phyloP scores from a whole-genome alignment of 768 basidiomycete species.

The Lentinus tigrinus region DNA sequence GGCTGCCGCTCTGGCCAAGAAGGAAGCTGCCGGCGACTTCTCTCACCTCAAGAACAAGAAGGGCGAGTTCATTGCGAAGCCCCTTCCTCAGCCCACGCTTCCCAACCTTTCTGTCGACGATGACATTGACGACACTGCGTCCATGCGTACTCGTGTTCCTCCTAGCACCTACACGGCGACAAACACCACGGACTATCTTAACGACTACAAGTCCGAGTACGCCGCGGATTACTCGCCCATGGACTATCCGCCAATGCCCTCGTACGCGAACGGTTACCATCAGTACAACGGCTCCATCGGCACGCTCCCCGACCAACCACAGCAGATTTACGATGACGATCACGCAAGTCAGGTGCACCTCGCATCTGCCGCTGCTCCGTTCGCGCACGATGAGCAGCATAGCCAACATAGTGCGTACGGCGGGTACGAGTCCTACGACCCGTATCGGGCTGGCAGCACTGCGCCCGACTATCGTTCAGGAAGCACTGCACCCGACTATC shows the following conservation, averaged over 20 bases:
- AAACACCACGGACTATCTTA: conserved; percentile 42
- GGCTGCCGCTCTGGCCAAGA: conserved; percentile 79
- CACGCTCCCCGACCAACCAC: conserved; percentile 55
- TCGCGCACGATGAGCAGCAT: conserved; percentile 34
- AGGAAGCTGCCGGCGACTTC: conserved; percentile 88
- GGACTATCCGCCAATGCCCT: conserved; percentile 73
- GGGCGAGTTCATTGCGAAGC: conserved; percentile 76
- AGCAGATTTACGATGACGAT: conserved; percentile 61
- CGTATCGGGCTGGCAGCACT: conserved; percentile 8
- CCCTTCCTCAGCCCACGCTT: conserved; percentile 90
- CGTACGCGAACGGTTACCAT: conserved; percentile 62
- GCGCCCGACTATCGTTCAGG: conserved; percentile 7
- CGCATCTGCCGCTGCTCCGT: conserved; percentile 55
- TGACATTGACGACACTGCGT: conserved; percentile 54
- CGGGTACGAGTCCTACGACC: conserved; percentile 16
- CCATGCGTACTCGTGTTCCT: conserved; percentile 55
- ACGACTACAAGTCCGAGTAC: conserved; percentile 43
- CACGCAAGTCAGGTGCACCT: conserved; percentile 65
- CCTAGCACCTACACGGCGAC: conserved; percentile 46
- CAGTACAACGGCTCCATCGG: conserved; percentile 61
- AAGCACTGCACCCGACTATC: conserved; percentile 11
- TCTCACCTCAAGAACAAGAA: conserved; percentile 93
- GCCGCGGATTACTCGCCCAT: conserved; percentile 37
- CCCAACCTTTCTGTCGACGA: conserved; percentile 90
- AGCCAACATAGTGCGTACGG: conserved; percentile 15